Conservation (phyloP, 495 filamentous ascomycete species). For the Paragyromitra xinjiangensis region DNA sequence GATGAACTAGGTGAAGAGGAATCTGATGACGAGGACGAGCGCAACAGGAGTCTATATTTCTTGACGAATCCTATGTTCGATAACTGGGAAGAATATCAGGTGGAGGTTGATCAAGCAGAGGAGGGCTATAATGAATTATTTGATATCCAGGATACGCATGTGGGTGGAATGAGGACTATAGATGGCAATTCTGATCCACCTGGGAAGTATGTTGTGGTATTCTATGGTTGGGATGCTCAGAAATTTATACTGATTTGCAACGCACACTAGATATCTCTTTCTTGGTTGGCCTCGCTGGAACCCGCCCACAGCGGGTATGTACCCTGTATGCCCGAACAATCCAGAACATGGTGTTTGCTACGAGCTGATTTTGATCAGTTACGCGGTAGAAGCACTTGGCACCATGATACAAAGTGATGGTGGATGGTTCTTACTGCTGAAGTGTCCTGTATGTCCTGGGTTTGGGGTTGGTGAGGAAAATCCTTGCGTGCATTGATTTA, state of each 20-base stretch:
- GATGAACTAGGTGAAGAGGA: too few relatives aligned
- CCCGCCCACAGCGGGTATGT: neutral
- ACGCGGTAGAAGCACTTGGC: neutral
- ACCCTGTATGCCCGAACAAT: neutral
- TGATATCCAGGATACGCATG: too few relatives aligned
- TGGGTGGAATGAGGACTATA: too few relatives aligned
- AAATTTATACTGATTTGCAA: neutral
- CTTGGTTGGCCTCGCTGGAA: slow-evolving; percentile 17
- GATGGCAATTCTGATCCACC: neutral
- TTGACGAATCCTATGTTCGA: too few relatives aligned
- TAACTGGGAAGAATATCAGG: too few relatives aligned
- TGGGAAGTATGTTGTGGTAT: neutral
- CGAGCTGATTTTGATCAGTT: neutral
- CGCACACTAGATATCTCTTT: neutral
- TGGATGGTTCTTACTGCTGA: slow-evolving; percentile 8
- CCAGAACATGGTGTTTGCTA: neutral
- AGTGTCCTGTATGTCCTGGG: neutral
- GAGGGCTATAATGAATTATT: too few relatives aligned
- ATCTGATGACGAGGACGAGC: too few relatives aligned
- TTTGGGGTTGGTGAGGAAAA: neutral
- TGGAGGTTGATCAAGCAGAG: too few relatives aligned
- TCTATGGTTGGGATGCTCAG: neutral
- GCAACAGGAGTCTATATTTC: too few relatives aligned
- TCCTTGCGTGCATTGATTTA: slow-evolving; percentile 1
- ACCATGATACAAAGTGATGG: neutral